Conservation (phyloP, 345 rosid species). For the Rhizophora apiculata region DNA sequence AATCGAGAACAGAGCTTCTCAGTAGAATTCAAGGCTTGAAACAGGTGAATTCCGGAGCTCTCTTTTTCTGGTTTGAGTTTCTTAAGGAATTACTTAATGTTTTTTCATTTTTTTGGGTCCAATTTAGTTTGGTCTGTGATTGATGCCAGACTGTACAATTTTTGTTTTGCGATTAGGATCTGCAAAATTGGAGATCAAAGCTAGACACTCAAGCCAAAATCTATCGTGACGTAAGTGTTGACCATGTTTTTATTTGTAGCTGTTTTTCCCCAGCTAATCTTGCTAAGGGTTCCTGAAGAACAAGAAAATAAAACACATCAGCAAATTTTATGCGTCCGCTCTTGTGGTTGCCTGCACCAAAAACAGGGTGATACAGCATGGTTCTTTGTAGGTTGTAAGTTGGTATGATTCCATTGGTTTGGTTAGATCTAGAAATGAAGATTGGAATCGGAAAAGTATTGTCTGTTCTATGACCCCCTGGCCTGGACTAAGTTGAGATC, state of each 20-base stretch:
- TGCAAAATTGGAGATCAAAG: conserved; percentile 93
- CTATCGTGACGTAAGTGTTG: conserved; percentile 62
- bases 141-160: neutral
- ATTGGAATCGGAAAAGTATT: no score
- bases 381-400: no score
- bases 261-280: no score
- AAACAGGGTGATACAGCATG: no score
- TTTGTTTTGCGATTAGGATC: conserved; percentile 46
- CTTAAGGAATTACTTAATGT: neutral
- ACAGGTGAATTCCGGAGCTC: conserved; percentile 41
- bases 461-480: no score
- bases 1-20: conserved; percentile 80
- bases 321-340: no score
- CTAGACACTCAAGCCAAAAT: conserved; percentile 85
- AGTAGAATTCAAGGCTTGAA: conserved; percentile 81
- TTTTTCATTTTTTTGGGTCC: neutral
- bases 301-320: no score
- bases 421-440: no score
- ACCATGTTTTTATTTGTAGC: neutral
- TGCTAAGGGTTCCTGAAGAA: no score
- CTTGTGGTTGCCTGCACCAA: no score
- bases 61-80: neutral
- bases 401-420: no score
- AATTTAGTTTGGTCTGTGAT: neutral
- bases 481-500: no score